Conservation (phyloP, 331 rosid species). For the Quercus phellos region DNA sequence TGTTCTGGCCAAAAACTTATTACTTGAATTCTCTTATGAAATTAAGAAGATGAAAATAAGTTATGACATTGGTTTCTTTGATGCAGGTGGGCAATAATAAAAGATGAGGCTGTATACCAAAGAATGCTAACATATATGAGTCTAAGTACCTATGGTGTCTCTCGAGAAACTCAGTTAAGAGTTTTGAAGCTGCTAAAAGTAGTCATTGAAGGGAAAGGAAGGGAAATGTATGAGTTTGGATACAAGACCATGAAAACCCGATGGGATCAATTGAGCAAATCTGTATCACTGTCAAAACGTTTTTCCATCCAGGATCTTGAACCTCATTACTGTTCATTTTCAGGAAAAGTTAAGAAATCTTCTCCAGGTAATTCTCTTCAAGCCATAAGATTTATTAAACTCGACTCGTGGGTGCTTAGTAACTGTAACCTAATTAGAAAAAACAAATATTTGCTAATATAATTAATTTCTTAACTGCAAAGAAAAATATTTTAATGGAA, state of each 20-base stretch:
- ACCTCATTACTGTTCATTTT: slow-evolving; percentile 31
- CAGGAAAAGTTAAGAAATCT: slow-evolving; percentile 13
- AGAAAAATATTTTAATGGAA: no score
- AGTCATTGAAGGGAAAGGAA: slow-evolving; percentile 21
- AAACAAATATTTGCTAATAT: no score
- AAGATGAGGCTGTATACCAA: slow-evolving; percentile 34
- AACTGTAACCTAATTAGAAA: no score
- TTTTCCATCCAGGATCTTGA: slow-evolving; percentile 40
- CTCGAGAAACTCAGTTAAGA: slow-evolving; percentile 45
- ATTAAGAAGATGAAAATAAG: no score
- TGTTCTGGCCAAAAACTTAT: no score
- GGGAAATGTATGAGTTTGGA: slow-evolving; percentile 38
- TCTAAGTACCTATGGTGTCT: slow-evolving; percentile 28
- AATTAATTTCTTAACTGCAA: no score
- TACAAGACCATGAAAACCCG: slow-evolving; percentile 29
- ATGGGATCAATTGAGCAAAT: slow-evolving; percentile 27
- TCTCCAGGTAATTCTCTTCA: slow-evolving; percentile 37
- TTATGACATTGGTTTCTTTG: no score
- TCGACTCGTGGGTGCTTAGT: no score
- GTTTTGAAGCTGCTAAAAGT: slow-evolving; percentile 38
- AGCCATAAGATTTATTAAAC: neutral
- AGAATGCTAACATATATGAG: slow-evolving; percentile 24
- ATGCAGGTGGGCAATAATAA: slow-evolving; percentile 53
- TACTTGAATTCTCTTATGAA: no score
- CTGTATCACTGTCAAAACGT: slow-evolving; percentile 33